These are phyloP conservation scores for Mortierella sp. DNA, from an alignment of 371 early-diverging fungal species.

Conservation along the genomic window DNA sequence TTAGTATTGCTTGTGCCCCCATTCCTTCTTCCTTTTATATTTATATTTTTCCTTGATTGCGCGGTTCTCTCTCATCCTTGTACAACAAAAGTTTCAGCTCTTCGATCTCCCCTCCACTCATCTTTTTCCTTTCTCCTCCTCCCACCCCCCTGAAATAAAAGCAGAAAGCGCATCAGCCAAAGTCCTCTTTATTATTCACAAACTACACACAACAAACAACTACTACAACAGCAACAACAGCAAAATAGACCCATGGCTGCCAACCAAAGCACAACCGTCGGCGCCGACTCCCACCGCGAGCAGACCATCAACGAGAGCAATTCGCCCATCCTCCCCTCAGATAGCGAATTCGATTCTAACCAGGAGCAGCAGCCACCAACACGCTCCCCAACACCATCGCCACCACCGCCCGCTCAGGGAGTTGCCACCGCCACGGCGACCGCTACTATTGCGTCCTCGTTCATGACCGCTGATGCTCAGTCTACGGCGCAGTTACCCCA, in stretches of 20 bases:
- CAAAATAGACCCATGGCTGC: conserved; percentile 26
- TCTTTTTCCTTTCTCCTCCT: background rate
- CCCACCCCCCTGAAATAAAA: background rate
- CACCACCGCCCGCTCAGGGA: conserved; percentile 13
- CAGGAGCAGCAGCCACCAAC: conserved; percentile 41
- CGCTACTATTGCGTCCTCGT: background rate
- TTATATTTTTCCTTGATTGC: background rate
- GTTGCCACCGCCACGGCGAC: background rate
- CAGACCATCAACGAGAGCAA: conserved; percentile 23
- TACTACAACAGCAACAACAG: background rate
- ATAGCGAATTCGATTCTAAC: conserved; percentile 39
- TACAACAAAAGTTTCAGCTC: background rate
- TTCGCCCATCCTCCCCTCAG: conserved; percentile 48
- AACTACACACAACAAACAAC: background rate
- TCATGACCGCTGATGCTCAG: background rate
- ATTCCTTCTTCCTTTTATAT: background rate
- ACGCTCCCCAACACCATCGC: conserved; percentile 32
- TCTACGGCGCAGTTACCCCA: background rate
- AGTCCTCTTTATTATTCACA: background rate
- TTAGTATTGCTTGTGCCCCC: no score
- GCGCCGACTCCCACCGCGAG: conserved; percentile 15
- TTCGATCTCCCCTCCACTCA: conserved; percentile 3
- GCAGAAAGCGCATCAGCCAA: background rate
- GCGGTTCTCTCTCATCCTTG: background rate
- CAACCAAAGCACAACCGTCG: conserved; percentile 21